Evolutionary conservation across 2,329 filamentous ascomycete genomes (phyloP).

Genomic region (Aaosphaeria pasadenensis): DNA sequence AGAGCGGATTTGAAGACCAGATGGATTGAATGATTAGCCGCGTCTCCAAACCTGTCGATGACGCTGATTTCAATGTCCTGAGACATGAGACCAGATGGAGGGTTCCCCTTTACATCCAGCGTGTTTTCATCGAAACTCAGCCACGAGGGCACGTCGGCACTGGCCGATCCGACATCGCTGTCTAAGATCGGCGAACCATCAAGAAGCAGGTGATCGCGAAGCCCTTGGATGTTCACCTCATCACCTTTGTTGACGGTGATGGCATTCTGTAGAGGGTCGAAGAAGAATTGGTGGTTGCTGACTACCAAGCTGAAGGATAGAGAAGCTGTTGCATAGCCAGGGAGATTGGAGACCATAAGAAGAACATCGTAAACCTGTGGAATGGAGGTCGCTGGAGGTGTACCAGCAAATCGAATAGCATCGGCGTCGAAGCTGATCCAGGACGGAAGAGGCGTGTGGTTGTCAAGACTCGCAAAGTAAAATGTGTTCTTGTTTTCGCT

Average conservation of each 20-base stretch:
- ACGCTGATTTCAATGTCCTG: conserved; percentile 62
- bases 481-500: conserved; percentile 52
- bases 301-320: conserved; percentile 70
- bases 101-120: conserved; percentile 63
- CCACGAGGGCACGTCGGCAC: conserved; percentile 64
- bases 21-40: conserved; percentile 55
- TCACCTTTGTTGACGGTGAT: conserved; percentile 32
- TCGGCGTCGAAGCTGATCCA: conserved; percentile 74
- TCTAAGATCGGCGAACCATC: conserved; percentile 43
- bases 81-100: conserved; percentile 57
- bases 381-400: conserved; percentile 57
- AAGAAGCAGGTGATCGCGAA: conserved; percentile 32
- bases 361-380: conserved; percentile 71
- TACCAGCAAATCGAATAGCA: conserved; percentile 68
- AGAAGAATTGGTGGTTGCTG: conserved; percentile 66
- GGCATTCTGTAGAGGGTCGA: conserved; percentile 47
- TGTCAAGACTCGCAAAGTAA: conserved; percentile 73
- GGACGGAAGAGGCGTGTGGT: conserved; percentile 79
- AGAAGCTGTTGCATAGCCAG: conserved; percentile 69
- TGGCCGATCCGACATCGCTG: conserved; percentile 52
- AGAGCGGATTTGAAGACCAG: conserved; percentile 42
- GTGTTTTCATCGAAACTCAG: conserved; percentile 61
- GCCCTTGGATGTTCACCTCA: conserved; percentile 23
- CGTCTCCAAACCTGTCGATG: conserved; percentile 58
- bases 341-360: conserved; percentile 74